These are phyloP conservation scores for Gentiana dahurica DNA, from an alignment of 257 asterid genomes.

Conservation along the genomic window DNA sequence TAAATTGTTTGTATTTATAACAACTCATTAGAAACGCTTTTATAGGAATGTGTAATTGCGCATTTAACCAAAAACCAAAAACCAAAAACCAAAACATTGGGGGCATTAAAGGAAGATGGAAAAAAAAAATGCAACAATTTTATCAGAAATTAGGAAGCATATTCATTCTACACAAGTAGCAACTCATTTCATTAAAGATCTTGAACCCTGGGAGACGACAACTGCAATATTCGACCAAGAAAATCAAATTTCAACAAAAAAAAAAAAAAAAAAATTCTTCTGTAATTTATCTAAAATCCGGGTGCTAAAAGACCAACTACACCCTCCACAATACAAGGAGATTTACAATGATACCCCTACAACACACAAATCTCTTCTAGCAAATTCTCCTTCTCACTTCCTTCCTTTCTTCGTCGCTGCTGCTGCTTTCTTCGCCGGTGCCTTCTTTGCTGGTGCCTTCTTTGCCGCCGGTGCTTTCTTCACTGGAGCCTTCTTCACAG, in stretches of 20 bases:
- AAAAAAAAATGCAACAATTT: too few relatives aligned
- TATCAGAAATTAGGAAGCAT: too few relatives aligned
- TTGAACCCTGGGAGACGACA: too few relatives aligned
- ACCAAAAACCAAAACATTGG: too few relatives aligned
- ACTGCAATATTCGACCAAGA: too few relatives aligned
- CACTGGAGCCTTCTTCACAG: constrained; percentile 11
- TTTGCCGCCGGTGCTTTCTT: neutral
- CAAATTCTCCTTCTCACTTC: constrained; percentile 14
- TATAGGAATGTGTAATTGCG: too few relatives aligned
- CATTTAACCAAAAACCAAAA: too few relatives aligned
- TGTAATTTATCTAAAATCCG: constrained; percentile 8
- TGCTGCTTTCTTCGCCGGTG: constrained; percentile 9
- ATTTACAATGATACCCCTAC: constrained; percentile 47
- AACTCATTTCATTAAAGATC: too few relatives aligned
- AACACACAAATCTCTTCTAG: neutral
- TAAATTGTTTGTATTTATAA: too few relatives aligned
- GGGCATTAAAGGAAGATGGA: too few relatives aligned
- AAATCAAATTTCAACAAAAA: neutral
- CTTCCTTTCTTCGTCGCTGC: constrained; percentile 29
- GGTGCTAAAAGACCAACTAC: constrained; percentile 12
- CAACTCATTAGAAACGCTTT: too few relatives aligned
- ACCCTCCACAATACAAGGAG: constrained; percentile 6
- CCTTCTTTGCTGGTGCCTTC: constrained; percentile 26
- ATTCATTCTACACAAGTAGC: too few relatives aligned
- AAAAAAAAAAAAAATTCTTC: constrained; percentile 2